Conservation (phyloP, 768 basidiomycete species). For the Boletus eberwhitei region DNA sequence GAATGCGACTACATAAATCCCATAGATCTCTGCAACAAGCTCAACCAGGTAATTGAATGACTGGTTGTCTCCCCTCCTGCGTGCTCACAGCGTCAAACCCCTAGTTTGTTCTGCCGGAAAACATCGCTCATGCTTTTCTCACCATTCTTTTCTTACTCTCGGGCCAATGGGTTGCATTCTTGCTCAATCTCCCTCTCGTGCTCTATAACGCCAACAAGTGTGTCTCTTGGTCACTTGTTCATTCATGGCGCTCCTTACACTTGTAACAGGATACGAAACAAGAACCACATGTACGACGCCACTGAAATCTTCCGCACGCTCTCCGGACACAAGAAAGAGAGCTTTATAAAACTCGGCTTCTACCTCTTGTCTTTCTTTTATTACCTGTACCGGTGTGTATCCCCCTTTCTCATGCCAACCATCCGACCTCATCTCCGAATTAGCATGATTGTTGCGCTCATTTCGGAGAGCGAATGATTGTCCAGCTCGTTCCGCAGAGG, state of each 20-base stretch:
- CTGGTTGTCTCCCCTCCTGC: background rate
- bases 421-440: background rate
- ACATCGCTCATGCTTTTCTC: slow-evolving; percentile 91
- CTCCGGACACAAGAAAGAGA: slow-evolving; percentile 92
- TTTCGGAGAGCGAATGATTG: slow-evolving; percentile 67
- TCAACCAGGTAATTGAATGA: slow-evolving; percentile 74
- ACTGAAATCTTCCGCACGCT: slow-evolving; percentile 98
- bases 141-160: slow-evolving; percentile 86
- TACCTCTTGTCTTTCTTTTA: slow-evolving; percentile 91
- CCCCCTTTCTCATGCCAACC: background rate
- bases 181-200: slow-evolving; percentile 86
- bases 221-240: slow-evolving; percentile 28
- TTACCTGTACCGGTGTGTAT: slow-evolving; percentile 80
- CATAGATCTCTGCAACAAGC: slow-evolving; percentile 99
- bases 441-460: slow-evolving; percentile 86
- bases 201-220: slow-evolving; percentile 94
- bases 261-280: slow-evolving; percentile 74
- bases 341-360: slow-evolving; percentile 92
- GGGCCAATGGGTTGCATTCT: slow-evolving; percentile 93
- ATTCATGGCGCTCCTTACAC: background rate
- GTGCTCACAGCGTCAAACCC: background rate
- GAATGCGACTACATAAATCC: slow-evolving; percentile 99
- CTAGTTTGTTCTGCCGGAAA: slow-evolving; percentile 97
- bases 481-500: background rate
- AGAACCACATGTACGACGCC: slow-evolving; percentile 98